These are phyloP conservation scores for Holtermanniella nyarrowii DNA, from an alignment of 768 basidiomycete species.

Conservation along the genomic window DNA sequence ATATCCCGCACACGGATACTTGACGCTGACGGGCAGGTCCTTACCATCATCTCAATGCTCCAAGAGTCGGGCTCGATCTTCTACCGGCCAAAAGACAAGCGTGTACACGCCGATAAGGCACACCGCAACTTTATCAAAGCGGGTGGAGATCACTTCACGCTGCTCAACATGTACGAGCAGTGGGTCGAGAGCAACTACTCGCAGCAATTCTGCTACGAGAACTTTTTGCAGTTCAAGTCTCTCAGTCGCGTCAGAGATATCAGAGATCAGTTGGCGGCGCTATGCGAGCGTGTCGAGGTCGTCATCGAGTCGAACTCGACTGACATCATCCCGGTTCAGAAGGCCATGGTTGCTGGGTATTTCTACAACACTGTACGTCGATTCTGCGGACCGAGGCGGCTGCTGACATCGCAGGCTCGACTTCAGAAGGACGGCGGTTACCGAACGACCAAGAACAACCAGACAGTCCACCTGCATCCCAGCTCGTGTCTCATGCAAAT, in stretches of 20 bases:
- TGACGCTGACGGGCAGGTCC: slow-evolving; percentile 49
- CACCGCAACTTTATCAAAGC: slow-evolving; percentile 91
- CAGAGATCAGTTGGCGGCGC: slow-evolving; percentile 74
- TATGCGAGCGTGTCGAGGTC: slow-evolving; percentile 96
- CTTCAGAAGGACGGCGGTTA: slow-evolving; percentile 95
- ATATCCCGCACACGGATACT: not conserved
- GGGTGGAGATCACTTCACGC: slow-evolving; percentile 94
- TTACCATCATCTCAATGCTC: slow-evolving; percentile 95
- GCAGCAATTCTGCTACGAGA: slow-evolving; percentile 52
- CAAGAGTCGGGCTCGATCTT: slow-evolving; percentile 90
- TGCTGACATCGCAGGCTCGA: slow-evolving; percentile 52
- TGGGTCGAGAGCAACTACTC: slow-evolving; percentile 98
- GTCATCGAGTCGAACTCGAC: slow-evolving; percentile 79
- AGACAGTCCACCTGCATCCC: slow-evolving; percentile 94
- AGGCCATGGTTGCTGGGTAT: slow-evolving; percentile 88
- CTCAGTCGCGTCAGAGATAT: slow-evolving; percentile 90
- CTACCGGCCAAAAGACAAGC: slow-evolving; percentile 97
- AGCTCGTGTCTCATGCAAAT: slow-evolving; percentile 89
- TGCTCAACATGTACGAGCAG: slow-evolving; percentile 96
- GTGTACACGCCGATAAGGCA: slow-evolving; percentile 92
- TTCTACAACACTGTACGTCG: slow-evolving; percentile 79
- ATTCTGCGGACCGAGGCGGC: not conserved
- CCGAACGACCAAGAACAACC: slow-evolving; percentile 87
- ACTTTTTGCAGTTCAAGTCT: slow-evolving; percentile 86
- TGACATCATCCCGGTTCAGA: slow-evolving; percentile 87